Conservation (phyloP, 768 basidiomycete species). For the Amanita inopinata region DNA sequence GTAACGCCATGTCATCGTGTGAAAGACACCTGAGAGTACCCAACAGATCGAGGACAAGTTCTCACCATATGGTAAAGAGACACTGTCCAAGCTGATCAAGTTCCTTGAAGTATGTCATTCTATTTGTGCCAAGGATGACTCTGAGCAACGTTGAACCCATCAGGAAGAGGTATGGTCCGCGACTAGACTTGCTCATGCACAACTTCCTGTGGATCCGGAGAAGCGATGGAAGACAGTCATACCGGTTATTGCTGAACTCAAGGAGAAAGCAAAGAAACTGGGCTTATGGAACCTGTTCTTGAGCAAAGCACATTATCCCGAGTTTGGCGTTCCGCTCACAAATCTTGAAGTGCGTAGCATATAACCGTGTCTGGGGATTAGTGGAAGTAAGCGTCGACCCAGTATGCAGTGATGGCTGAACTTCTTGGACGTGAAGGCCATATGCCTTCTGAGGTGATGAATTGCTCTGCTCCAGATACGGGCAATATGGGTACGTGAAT, state of each 20-base stretch:
- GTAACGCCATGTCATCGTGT: neutral
- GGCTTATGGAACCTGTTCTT: slow-evolving; percentile 98
- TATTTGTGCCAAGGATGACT: slow-evolving; percentile 1
- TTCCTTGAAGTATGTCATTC: slow-evolving; percentile 64
- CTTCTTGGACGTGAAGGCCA: slow-evolving; percentile 78
- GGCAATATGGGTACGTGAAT: slow-evolving; percentile 83
- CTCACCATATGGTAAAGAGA: slow-evolving; percentile 82
- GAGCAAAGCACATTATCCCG: slow-evolving; percentile 88
- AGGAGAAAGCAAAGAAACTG: slow-evolving; percentile 74
- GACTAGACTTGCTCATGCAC: slow-evolving; percentile 63
- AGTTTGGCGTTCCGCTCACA: slow-evolving; percentile 79
- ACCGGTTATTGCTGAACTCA: slow-evolving; percentile 74
- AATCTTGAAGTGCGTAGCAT: slow-evolving; percentile 79
- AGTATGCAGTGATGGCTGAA: slow-evolving; percentile 99
- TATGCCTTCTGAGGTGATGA: slow-evolving; percentile 77
- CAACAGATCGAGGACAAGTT: slow-evolving; percentile 83
- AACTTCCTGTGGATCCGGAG: slow-evolving; percentile 66
- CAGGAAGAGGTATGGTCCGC: slow-evolving; percentile 89
- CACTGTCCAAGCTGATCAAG: slow-evolving; percentile 67
- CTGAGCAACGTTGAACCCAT: neutral
- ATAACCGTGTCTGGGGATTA: neutral
- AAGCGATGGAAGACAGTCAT: slow-evolving; percentile 81
- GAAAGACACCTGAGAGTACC: neutral
- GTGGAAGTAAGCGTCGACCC: slow-evolving; percentile 5
- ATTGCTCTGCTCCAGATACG: slow-evolving; percentile 95